Conservation (phyloP, 768 basidiomycete species). For the Boletus rubroflammeus region DNA sequence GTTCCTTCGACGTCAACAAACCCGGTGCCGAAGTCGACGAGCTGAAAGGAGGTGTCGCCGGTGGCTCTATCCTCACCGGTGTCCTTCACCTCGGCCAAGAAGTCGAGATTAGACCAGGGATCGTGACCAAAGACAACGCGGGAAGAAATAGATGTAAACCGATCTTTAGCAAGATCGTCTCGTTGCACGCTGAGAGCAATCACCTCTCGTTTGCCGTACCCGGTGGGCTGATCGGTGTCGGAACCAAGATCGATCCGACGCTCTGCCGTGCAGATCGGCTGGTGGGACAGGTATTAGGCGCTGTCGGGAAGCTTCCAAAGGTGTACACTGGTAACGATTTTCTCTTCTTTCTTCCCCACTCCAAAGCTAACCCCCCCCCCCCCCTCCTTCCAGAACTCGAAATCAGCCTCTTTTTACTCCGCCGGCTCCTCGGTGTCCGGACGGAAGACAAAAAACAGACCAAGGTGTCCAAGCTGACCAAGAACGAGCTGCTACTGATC, state of each 20-base stretch:
- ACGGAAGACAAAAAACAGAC: conserved; percentile 99
- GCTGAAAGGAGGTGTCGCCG: conserved; percentile 96
- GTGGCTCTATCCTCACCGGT: conserved; percentile 92
- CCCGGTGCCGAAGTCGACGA: conserved; percentile 97
- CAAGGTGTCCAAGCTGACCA: conserved; percentile 86
- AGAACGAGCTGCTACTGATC: conserved; percentile 90
- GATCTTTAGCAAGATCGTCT: conserved; percentile 87
- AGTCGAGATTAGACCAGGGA: conserved; percentile 95
- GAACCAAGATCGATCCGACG: conserved; percentile 94
- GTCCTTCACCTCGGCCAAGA: conserved; percentile 87
- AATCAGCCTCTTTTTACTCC: conserved; percentile 91
- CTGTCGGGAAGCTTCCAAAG: conserved; percentile 89
- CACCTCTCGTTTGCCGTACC: conserved; percentile 93
- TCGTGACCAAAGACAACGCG: conserved; percentile 91
- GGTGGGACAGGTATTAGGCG: conserved; percentile 94
- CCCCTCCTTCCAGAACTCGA: conserved; percentile 63
- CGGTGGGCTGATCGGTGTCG: conserved; percentile 97
- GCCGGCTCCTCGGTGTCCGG: conserved; percentile 95
- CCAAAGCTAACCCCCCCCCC: too few species aligned
- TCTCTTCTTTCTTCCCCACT: not conserved
- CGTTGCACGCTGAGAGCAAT: conserved; percentile 93
- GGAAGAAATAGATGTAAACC: conserved; percentile 91
- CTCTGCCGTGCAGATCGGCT: conserved; percentile 95
- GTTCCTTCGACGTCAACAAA: conserved; percentile 99
- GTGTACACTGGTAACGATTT: conserved; percentile 73